phyloP scores from a whole-genome alignment of 352 stramenopile genomes.

The Phytophthora cactorum region DNA sequence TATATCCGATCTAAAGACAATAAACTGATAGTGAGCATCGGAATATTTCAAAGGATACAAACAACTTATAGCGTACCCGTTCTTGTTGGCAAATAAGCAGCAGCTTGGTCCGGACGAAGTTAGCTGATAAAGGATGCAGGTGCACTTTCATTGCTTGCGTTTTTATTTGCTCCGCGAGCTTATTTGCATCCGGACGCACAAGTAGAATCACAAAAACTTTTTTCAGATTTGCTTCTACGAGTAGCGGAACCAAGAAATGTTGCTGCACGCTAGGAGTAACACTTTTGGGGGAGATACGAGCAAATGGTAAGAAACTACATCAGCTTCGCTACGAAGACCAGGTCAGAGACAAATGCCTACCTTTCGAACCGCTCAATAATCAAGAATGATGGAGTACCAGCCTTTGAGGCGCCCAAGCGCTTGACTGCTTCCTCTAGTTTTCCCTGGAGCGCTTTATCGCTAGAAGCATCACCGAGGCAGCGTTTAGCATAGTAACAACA shows the following conservation, averaged over 20 bases:
- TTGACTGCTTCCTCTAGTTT: slow-evolving; percentile 29
- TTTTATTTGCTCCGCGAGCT: slow-evolving; percentile 70
- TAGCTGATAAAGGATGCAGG: slow-evolving; percentile 41
- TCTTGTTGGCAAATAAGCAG: slow-evolving; percentile 57
- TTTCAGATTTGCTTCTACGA: slow-evolving; percentile 56
- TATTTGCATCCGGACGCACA: slow-evolving; percentile 54
- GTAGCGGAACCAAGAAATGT: slow-evolving; percentile 60
- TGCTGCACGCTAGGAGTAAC: slow-evolving; percentile 68
- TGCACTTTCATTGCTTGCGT: slow-evolving; percentile 45
- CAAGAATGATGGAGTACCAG: slow-evolving; percentile 40
- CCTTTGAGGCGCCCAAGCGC: slow-evolving; percentile 30
- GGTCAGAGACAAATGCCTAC: slow-evolving; percentile 21
- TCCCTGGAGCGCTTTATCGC: slow-evolving; percentile 19
- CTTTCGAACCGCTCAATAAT: slow-evolving; percentile 67
- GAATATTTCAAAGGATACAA: neutral
- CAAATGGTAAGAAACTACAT: neutral
- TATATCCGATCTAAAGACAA: slow-evolving; percentile 62
- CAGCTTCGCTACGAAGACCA: neutral
- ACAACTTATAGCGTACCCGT: slow-evolving; percentile 32
- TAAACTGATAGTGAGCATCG: neutral
- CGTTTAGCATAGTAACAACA: too few relatives aligned
- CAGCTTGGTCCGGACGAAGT: slow-evolving; percentile 61
- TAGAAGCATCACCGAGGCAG: slow-evolving; percentile 1
- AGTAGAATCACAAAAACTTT: slow-evolving; percentile 65
- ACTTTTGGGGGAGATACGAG: slow-evolving; percentile 23